Evolutionary conservation across 345 rosid species (phyloP).

Genomic region (Citrus australasica): DNA sequence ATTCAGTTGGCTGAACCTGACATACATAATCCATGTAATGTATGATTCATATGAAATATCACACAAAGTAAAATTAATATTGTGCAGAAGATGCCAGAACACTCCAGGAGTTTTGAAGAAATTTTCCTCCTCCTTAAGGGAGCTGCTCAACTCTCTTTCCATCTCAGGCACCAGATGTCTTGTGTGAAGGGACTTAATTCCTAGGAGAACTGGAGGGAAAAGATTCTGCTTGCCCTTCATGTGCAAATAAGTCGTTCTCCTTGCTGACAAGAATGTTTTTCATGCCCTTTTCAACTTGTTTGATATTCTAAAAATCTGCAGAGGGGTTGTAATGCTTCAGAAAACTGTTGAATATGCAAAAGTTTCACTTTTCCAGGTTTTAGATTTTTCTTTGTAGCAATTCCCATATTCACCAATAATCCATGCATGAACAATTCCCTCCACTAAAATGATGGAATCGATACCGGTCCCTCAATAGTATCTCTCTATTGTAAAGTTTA

Average conservation of each 20-base stretch:
- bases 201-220: neutral
- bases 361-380: neutral
- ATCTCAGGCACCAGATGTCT: too few relatives aligned
- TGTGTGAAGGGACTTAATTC: too few relatives aligned
- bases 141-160: too few relatives aligned
- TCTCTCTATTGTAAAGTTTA: slow-evolving; percentile 49
- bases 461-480: slow-evolving; percentile 55
- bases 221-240: neutral
- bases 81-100: too few relatives aligned
- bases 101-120: too few relatives aligned
- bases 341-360: neutral
- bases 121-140: too few relatives aligned
- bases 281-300: neutral
- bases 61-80: too few relatives aligned
- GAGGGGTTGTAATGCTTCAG: neutral
- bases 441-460: slow-evolving; percentile 63
- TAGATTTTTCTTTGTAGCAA: neutral
- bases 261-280: neutral
- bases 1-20: too few relatives aligned
- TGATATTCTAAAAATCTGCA: too few relatives aligned
- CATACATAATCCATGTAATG: too few relatives aligned
- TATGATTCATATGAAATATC: too few relatives aligned
- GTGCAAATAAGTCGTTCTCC: neutral
- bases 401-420: slow-evolving; percentile 54
- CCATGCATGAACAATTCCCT: slow-evolving; percentile 68